Conservation (phyloP, 345 rosid species). For the Corchorus olitorius region DNA sequence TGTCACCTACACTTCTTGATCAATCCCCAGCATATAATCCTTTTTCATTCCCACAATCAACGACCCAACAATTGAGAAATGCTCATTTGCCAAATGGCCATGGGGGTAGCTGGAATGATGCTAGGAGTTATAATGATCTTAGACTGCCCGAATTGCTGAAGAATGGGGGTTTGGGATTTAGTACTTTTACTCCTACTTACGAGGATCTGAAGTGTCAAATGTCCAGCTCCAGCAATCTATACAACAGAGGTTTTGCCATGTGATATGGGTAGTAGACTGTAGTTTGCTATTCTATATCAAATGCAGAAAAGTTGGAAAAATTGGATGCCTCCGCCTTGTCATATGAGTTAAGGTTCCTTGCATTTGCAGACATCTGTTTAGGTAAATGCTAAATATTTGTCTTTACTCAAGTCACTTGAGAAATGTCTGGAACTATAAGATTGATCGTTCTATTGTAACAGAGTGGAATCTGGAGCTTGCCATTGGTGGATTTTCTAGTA, state of each 20-base stretch:
- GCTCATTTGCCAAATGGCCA: constrained; percentile 35
- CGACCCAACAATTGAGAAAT: constrained; percentile 38
- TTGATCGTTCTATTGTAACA: neutral
- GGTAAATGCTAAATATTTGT: neutral
- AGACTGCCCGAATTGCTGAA: constrained; percentile 35
- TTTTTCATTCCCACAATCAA: constrained; percentile 32
- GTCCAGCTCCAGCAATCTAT: constrained; percentile 44
- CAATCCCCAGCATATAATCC: constrained; percentile 30
- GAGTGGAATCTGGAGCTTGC: neutral
- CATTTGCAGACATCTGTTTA: neutral
- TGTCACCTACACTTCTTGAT: constrained; percentile 34
- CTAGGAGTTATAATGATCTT: constrained; percentile 27
- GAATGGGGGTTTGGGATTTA: constrained; percentile 40
- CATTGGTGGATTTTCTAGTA: neutral
- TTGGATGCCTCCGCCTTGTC: neutral
- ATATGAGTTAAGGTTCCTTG: neutral
- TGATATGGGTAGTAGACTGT: constrained; percentile 17
- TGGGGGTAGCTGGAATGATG: constrained; percentile 51
- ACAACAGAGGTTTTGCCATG: constrained; percentile 51
- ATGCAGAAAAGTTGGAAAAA: neutral
- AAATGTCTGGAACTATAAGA: neutral
- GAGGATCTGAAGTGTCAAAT: constrained; percentile 45
- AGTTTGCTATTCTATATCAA: neutral
- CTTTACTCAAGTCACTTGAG: neutral
- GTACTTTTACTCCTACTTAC: constrained; percentile 32